A percentile compares a stretch with the other conserved stretches of the same genome.
These are phyloP conservation scores for Exophiala bonariae DNA, from an alignment of 2,329 filamentous ascomycete genomes.

Conservation along the genomic window DNA sequence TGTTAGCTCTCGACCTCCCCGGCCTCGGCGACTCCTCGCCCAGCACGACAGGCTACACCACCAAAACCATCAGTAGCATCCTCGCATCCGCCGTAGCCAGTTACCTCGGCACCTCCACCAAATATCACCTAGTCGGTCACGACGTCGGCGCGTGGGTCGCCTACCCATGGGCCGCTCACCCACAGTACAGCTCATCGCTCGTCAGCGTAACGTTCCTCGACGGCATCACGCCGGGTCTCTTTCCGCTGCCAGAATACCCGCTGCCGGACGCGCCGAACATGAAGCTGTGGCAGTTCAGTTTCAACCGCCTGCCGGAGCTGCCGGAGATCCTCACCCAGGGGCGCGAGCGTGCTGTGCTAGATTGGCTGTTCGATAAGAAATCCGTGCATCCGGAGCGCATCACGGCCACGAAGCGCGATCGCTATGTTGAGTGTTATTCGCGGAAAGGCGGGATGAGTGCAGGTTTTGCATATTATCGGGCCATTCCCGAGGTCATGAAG, in stretches of 20 bases:
- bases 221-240: constrained; percentile 25
- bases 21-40: constrained; percentile 29
- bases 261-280: constrained; percentile 25
- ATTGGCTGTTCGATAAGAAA: constrained; percentile 31
- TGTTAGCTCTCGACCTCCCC: constrained; percentile 30
- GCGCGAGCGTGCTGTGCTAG: constrained; percentile 27
- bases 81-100: constrained; percentile 23
- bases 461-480: constrained; percentile 31
- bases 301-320: constrained; percentile 30
- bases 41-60: constrained; percentile 25
- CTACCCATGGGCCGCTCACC: constrained; percentile 30
- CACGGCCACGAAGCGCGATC: neutral
- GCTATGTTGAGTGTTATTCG: constrained; percentile 28
- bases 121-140: constrained; percentile 31
- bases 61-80: constrained; percentile 26
- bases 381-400: constrained; percentile 20
- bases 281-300: constrained; percentile 31
- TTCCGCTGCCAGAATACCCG: constrained; percentile 24
- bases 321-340: constrained; percentile 28
- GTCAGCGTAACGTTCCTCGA: constrained; percentile 29
- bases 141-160: constrained; percentile 32
- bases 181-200: constrained; percentile 25
- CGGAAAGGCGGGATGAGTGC: constrained; percentile 29
- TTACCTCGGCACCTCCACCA: constrained; percentile 4
- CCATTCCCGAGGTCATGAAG: constrained; percentile 24